Conservation (phyloP, 441 rosid genomes). For the Pelargonium fulgidum region DNA sequence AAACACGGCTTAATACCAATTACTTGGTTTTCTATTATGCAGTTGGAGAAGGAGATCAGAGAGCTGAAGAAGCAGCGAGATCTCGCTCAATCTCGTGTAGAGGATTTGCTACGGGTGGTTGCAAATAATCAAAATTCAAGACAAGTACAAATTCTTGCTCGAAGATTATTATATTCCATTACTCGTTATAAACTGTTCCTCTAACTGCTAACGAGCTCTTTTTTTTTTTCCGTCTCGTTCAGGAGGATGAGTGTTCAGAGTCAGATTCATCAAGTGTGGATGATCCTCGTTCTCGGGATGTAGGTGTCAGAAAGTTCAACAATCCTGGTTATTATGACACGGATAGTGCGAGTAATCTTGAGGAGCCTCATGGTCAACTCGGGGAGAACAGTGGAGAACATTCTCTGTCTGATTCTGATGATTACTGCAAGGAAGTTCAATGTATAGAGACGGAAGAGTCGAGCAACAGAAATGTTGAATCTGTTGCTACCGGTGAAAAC, state of each 20-base stretch:
- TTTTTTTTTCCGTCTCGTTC: constrained; percentile 20
- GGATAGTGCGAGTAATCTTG: constrained; percentile 37
- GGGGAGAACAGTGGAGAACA: constrained; percentile 33
- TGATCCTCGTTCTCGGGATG: constrained; percentile 23
- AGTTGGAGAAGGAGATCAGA: constrained; percentile 62
- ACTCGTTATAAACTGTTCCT: constrained; percentile 29
- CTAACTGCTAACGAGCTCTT: constrained; percentile 25
- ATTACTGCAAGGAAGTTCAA: constrained; percentile 51
- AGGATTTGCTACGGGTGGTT: constrained; percentile 43
- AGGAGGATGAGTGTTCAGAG: constrained; percentile 61
- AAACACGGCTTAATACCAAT: not conserved
- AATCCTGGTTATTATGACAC: constrained; percentile 24
- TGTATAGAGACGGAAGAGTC: constrained; percentile 47
- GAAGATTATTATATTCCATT: not conserved
- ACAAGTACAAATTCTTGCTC: constrained; percentile 9
- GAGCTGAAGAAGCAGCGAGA: constrained; percentile 52
- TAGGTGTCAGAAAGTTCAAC: constrained; percentile 25
- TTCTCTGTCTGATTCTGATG: constrained; percentile 34
- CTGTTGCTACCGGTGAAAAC: constrained; percentile 23
- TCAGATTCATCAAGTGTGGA: constrained; percentile 50
- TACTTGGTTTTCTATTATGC: constrained; percentile 22
- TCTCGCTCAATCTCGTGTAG: constrained; percentile 51
- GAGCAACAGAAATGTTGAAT: constrained; percentile 27
- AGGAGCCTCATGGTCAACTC: not conserved
- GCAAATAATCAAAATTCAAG: constrained; percentile 37